Conservation (phyloP, 176 grass and related monocot genomes). For the Juncus inflexus region DNA sequence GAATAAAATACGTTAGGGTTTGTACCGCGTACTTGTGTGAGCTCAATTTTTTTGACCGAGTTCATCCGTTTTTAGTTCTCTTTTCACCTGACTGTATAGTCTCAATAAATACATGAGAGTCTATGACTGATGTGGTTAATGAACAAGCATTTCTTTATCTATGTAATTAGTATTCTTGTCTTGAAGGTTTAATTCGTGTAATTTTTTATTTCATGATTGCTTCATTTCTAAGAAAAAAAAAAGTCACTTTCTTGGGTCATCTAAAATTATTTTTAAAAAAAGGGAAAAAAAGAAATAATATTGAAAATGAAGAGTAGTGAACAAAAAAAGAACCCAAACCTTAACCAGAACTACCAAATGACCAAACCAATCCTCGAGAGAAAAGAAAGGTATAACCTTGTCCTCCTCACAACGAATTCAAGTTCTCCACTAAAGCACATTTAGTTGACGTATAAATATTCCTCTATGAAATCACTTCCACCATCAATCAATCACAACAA, state of each 20-base stretch:
- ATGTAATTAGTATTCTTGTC: slow-evolving; percentile 3
- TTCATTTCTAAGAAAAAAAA: no score
- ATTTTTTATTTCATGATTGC: no score
- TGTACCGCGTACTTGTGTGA: slow-evolving; percentile 7
- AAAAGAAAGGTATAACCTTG: slow-evolving; percentile 22
- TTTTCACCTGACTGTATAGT: slow-evolving; percentile 6
- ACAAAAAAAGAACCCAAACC: no score
- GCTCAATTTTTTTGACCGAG: background rate
- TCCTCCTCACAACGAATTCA: slow-evolving; percentile 21
- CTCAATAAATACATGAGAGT: background rate
- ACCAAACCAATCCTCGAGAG: background rate
- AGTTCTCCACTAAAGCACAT: background rate
- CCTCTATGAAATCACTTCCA: background rate
- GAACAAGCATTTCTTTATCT: slow-evolving; percentile 2
- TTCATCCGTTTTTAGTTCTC: background rate
- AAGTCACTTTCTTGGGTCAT: no score
- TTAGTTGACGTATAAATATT: slow-evolving; percentile 9
- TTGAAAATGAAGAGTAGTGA: no score
- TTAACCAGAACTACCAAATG: no score
- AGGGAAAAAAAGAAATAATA: no score
- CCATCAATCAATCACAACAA: slow-evolving; percentile 10
- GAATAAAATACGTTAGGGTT: background rate
- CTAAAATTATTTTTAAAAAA: no score
- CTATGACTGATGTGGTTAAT: background rate
- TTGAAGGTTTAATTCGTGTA: no score